A percentile compares a stretch with the other conserved stretches of the same genome.
These are phyloP conservation scores for Vinca major DNA, from an alignment of 305 asterid genomes.

Conservation along the genomic window DNA sequence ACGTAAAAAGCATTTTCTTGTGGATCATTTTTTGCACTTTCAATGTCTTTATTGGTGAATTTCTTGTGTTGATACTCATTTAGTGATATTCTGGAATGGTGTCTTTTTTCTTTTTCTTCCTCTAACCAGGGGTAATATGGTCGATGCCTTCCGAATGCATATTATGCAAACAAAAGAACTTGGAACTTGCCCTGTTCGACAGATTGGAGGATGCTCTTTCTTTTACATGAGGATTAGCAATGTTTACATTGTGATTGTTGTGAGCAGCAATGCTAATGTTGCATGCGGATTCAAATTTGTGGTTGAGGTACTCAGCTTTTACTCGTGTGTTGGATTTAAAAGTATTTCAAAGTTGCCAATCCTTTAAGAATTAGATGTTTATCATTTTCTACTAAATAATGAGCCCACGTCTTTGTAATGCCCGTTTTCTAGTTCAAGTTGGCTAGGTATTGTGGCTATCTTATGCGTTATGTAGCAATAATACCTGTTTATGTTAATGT, in stretches of 20 bases:
- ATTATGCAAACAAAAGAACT: slow-evolving; percentile 99
- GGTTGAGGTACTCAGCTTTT: slow-evolving; percentile 65
- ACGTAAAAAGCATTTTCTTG: no score
- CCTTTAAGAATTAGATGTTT: neutral
- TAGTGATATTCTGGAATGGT: neutral
- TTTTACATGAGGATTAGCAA: slow-evolving; percentile 97
- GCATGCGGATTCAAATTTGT: slow-evolving; percentile 97
- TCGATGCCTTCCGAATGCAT: slow-evolving; percentile 92
- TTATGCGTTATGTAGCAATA: neutral
- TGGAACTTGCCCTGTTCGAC: slow-evolving; percentile 97
- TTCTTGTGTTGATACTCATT: neutral
- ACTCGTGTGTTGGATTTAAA: neutral
- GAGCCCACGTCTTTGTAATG: no score
- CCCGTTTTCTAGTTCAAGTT: neutral
- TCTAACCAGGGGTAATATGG: slow-evolving; percentile 86
- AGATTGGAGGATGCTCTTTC: slow-evolving; percentile 99
- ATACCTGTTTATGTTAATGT: neutral
- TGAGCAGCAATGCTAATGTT: slow-evolving; percentile 97
- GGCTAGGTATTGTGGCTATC: neutral
- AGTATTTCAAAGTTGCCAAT: neutral
- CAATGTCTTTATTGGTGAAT: neutral
- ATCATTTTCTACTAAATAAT: neutral
- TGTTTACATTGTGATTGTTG: slow-evolving; percentile 96
- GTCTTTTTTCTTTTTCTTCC: neutral
- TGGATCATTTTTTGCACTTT: no score